Conservation (phyloP, 1,284 basidiomycete genomes). For the Calocybe gambosa region DNA sequence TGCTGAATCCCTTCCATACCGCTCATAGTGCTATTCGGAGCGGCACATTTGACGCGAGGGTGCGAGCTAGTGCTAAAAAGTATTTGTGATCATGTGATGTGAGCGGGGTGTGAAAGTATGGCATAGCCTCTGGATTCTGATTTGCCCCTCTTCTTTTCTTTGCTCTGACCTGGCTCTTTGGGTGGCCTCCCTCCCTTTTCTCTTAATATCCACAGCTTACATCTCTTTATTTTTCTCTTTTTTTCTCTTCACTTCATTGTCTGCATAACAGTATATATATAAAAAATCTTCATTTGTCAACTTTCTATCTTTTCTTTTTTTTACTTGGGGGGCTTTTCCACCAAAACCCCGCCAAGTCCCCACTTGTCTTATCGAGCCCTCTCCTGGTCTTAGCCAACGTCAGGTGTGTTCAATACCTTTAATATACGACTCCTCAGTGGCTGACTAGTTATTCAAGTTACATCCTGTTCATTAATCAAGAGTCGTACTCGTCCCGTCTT, state of each 20-base stretch:
- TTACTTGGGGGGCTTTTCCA: conserved; percentile 11
- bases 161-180: conserved; percentile 23
- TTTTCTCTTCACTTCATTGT: conserved; percentile 21
- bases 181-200: conserved; percentile 23
- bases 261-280: conserved; percentile 18
- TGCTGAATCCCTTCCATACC: conserved; percentile 90
- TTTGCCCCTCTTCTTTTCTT: conserved; percentile 19
- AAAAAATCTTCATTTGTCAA: background rate
- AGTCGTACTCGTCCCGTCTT: conserved; percentile 29
- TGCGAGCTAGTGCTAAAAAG: conserved; percentile 84
- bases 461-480: conserved; percentile 30
- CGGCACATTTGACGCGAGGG: conserved; percentile 72
- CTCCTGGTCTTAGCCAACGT: conserved; percentile 6
- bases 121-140: conserved; percentile 13
- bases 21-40: conserved; percentile 81
- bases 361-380: conserved; percentile 4
- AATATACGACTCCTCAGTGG: background rate
- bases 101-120: conserved; percentile 9
- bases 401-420: conserved; percentile 2
- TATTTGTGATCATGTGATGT: conserved; percentile 48
- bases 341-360: conserved; percentile 8
- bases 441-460: conserved; percentile 20
- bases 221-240: too few species aligned
- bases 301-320: conserved; percentile 20
- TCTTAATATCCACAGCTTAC: conserved; percentile 25